Evolutionary conservation across 2,329 filamentous ascomycete genomes (phyloP).

Genomic region (Alternaria angustiovoidea): DNA sequence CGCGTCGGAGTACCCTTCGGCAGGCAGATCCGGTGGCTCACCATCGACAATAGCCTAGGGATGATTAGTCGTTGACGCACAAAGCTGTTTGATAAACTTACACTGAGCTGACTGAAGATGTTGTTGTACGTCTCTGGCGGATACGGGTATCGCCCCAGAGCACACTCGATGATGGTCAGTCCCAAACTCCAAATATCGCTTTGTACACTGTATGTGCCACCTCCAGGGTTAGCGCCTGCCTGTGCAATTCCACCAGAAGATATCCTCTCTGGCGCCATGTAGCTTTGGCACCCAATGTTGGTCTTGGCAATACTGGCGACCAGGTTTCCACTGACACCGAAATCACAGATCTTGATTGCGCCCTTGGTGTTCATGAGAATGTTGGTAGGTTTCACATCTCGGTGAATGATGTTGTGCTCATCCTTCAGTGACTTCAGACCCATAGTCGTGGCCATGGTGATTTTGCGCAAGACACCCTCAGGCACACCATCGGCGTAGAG

Average conservation of each 20-base stretch:
- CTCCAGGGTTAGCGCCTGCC: constrained; percentile 70
- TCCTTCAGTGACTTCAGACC: constrained; percentile 94
- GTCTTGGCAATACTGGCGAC: constrained; percentile 98
- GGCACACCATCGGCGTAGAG: constrained; percentile 90
- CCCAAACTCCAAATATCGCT: constrained; percentile 98
- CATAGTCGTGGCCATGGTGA: constrained; percentile 87
- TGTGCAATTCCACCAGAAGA: constrained; percentile 82
- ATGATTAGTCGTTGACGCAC: constrained; percentile 3
- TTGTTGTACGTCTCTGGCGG: constrained; percentile 97
- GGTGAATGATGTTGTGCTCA: constrained; percentile 98
- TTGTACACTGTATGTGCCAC: constrained; percentile 95
- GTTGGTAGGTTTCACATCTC: constrained; percentile 99
- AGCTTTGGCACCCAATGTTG: constrained; percentile 98
- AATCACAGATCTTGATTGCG: constrained; percentile 98
- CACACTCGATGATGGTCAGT: constrained; percentile 93
- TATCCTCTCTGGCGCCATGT: constrained; percentile 98
- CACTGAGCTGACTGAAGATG: constrained; percentile 95
- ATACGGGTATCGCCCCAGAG: constrained; percentile 92
- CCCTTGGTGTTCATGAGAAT: constrained; percentile 90
- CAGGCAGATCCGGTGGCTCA: constrained; percentile 87
- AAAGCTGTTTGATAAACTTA: constrained; percentile 61
- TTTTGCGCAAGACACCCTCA: constrained; percentile 86
- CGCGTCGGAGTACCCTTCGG: constrained; percentile 76
- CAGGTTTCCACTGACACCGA: constrained; percentile 94
- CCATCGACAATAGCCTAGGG: constrained; percentile 93